Evolutionary conservation across 202 grass and related monocot species (phyloP), one percentile per base, ranked within the genome.

Genomic region (Setaria italica): DNA sequence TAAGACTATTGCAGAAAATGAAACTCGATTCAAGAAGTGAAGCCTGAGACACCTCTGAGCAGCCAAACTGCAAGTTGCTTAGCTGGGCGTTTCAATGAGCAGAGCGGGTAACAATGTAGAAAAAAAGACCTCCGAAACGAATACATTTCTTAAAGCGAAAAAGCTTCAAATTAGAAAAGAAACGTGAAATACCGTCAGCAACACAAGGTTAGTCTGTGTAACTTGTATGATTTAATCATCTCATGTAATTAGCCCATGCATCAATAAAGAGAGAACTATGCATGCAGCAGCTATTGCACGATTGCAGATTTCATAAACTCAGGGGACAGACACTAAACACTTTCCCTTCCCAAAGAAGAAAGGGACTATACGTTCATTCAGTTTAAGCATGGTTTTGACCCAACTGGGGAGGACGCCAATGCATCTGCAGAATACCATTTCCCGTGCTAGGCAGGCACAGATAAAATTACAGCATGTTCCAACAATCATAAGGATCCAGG

Each of bases 381-480:
- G 34, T 78, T 60, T 29, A 35, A 43, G 63, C 74, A 62, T 30
- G 8, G 55, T 80, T 54, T 55, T 68, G 20, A 65, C 67, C 15
- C 3, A 55, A 72, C 32, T 55, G 30, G 29, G 69, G 77, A 80
- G 35, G 85, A n/a, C 11, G 33, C 9, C 43, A 43, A 62, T 78
- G 48, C 84, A 74, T 62, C 67, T 37, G 29, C 62, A 56, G 69
- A 75, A 80, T 76, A 77, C 35, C 69, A 80, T 66, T 80, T 77
- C 70, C 35, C 7, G 42, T 80, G 85, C 62, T 68, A 72, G 20
- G 12, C 46, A 77, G 62, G 37, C 46, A 49, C 37, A n/a, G 6
- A 6, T 17, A 84, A 76, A 77, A 82, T 72, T 67, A 78, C 78
- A 86, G 64, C 37, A 65, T 20, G 35, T 74, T 83, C 79, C 67